Base-by-base conservation (phyloP, 805 yeast species). In the Priceomyces haplophilus region DNA sequence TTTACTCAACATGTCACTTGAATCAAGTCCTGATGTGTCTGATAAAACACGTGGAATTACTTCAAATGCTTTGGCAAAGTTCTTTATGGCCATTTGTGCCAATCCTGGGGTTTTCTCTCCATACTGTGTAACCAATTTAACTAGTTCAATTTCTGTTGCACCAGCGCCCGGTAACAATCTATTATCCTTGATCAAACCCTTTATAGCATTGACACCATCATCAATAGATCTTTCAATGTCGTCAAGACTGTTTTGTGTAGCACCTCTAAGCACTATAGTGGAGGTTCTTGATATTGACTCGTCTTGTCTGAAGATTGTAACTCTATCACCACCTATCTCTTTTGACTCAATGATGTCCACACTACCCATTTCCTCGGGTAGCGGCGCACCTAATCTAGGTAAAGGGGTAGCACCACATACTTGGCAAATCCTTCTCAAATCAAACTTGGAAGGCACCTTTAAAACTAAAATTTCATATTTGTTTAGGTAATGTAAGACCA, bases 391-490 rank as follows among this genome's bases (percentile, higher is more conserved):
- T 45, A 90, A 75, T 64, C 96, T 78, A 40, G 97, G 91, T 60
- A 91, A 75, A 44, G 98, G 97, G 20, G 97, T 85, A 34, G 97
- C 97, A 38, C 98, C 98, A 66, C 97, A 90, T 13, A 93, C 98
- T 63, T 96, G 85, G 58, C 95, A 85, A 47, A 93, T 74, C 64
- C 99, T 82, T 73, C 97, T 84, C 48, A 93, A 69, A 57, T 93
- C 99, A 58, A 93, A 93, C 62, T 93, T 93, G 51, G 95, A 85
- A 48, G 95, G 91, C 34, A 93, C 95, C 59, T 85, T 85, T 67
- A 93, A 75, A 12, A 90, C 91, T 48, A 93, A 71, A 36, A 93
- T 83, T 24, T 82, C 84, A 61, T 86, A 82, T 67, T 93, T 83
- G 73, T 91, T 87, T 64, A 93, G 72, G 65, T 88, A 93, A 67